Evolutionary conservation across 2,329 filamentous ascomycete species (phyloP).

Genomic region (Pestalotiopsis sp.): DNA sequence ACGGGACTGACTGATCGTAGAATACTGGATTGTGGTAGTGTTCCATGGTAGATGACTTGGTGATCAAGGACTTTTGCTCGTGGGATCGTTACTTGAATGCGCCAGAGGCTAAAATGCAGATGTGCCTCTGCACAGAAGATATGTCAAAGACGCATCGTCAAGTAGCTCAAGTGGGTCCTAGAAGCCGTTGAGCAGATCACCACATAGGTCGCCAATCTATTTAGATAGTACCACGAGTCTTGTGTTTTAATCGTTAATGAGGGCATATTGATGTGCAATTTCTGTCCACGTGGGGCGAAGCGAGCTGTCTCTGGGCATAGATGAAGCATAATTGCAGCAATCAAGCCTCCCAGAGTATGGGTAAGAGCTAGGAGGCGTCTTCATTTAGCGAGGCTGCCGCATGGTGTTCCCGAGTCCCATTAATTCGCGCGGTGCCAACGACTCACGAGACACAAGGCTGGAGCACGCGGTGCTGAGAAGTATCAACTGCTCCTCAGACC

Average conservation of each 20-base stretch:
- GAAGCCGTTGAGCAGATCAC: too few species aligned
- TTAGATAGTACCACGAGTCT: not conserved
- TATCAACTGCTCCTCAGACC: too few species aligned
- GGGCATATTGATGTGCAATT: conserved; percentile 13
- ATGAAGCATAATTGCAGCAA: not conserved
- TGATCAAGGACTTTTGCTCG: not conserved
- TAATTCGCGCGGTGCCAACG: too few species aligned
- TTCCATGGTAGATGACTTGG: too few species aligned
- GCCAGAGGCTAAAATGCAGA: not conserved
- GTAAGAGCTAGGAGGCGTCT: not conserved
- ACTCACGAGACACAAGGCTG: too few species aligned
- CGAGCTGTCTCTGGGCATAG: not conserved
- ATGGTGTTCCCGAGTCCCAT: not conserved
- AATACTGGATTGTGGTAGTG: not conserved
- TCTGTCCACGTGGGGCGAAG: conserved; percentile 1
- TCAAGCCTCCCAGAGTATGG: not conserved
- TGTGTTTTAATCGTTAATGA: conserved; percentile 11
- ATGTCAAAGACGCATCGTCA: not conserved
- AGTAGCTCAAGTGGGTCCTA: not conserved
- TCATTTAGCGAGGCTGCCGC: not conserved
- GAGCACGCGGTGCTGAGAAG: too few species aligned
- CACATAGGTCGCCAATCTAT: conserved; percentile 6
- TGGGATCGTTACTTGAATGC: not conserved
- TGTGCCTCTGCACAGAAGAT: not conserved
- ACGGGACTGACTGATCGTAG: not conserved